These are phyloP conservation scores for Nakazawaea pomicola DNA, from an alignment of 805 yeast species.

Conservation along the genomic window DNA sequence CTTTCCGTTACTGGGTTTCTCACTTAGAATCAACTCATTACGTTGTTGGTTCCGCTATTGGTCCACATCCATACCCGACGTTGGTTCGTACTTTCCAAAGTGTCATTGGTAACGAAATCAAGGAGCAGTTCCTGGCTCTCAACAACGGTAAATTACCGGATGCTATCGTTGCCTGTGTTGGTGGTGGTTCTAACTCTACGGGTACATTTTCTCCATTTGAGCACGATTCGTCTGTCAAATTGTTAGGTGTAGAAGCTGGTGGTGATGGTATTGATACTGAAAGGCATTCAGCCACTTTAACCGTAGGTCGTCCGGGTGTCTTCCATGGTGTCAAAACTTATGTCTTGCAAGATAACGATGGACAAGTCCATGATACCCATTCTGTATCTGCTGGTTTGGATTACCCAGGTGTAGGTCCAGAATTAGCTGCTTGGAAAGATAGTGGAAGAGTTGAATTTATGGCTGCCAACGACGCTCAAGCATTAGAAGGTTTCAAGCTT, in stretches of 20 bases:
- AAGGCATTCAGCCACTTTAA: slow-evolving; percentile 90
- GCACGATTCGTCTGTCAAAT: slow-evolving; percentile 66
- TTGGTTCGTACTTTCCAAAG: slow-evolving; percentile 97
- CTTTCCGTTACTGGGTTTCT: slow-evolving; percentile 93
- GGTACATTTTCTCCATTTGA: slow-evolving; percentile 96
- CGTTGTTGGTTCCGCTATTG: slow-evolving; percentile 96
- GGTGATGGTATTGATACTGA: slow-evolving; percentile 92
- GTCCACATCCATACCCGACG: slow-evolving; percentile 99
- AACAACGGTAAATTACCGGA: slow-evolving; percentile 86
- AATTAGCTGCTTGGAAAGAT: slow-evolving; percentile 90
- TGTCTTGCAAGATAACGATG: slow-evolving; percentile 86
- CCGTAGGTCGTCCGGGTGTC: slow-evolving; percentile 96
- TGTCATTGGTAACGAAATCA: slow-evolving; percentile 93
- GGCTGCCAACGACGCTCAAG: slow-evolving; percentile 95
- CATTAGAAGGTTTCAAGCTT: slow-evolving; percentile 82
- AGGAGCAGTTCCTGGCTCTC: slow-evolving; percentile 76
- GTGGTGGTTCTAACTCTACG: slow-evolving; percentile 97
- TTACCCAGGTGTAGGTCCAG: slow-evolving; percentile 99
- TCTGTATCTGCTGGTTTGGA: slow-evolving; percentile 98
- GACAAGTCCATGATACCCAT: slow-evolving; percentile 97
- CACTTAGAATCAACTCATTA: slow-evolving; percentile 84
- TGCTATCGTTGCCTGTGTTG: slow-evolving; percentile 96
- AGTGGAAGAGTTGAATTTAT: slow-evolving; percentile 87
- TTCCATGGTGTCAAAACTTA: slow-evolving; percentile 97
- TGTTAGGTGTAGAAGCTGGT: slow-evolving; percentile 97